These are phyloP conservation scores for Arabidopsis suecica DNA, from an alignment of 345 rosid species.

Conservation along the genomic window DNA sequence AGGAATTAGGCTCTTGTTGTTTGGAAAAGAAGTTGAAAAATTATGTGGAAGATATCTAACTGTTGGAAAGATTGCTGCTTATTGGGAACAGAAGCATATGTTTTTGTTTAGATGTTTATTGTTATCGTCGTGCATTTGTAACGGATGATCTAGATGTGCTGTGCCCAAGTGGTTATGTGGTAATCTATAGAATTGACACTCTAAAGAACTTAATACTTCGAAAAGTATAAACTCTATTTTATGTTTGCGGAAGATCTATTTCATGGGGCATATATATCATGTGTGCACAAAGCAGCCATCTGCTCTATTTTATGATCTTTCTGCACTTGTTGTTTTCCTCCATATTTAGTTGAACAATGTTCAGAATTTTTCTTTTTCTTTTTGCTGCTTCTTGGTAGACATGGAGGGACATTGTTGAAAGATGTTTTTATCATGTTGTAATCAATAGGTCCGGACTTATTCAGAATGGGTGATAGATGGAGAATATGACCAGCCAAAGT, in stretches of 20 bases:
- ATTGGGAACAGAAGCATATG: not conserved
- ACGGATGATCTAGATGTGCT: not conserved
- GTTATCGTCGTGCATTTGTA: not conserved
- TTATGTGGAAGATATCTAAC: not conserved
- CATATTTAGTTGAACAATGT: constrained; percentile 15
- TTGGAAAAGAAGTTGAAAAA: constrained; percentile 2
- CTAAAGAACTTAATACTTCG: not conserved
- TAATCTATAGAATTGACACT: not conserved
- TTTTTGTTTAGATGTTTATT: constrained; percentile 21
- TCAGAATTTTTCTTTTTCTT: not conserved
- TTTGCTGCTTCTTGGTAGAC: constrained; percentile 2
- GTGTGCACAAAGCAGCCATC: too few species aligned
- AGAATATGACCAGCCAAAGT: constrained; percentile 97
- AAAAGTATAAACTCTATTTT: not conserved
- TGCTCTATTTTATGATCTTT: not conserved
- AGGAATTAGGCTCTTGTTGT: constrained; percentile 17
- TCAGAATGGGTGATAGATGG: constrained; percentile 99
- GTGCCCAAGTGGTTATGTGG: constrained; percentile 8
- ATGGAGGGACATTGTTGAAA: constrained; percentile 16
- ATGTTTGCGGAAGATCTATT: too few species aligned
- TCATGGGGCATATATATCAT: too few species aligned
- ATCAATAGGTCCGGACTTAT: constrained; percentile 82
- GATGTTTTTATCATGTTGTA: constrained; percentile 27
- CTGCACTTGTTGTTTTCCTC: too few species aligned
- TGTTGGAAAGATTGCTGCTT: not conserved